phyloP scores from a whole-genome alignment of 352 stramenopile species.

The Elongisporangium anandrum region DNA sequence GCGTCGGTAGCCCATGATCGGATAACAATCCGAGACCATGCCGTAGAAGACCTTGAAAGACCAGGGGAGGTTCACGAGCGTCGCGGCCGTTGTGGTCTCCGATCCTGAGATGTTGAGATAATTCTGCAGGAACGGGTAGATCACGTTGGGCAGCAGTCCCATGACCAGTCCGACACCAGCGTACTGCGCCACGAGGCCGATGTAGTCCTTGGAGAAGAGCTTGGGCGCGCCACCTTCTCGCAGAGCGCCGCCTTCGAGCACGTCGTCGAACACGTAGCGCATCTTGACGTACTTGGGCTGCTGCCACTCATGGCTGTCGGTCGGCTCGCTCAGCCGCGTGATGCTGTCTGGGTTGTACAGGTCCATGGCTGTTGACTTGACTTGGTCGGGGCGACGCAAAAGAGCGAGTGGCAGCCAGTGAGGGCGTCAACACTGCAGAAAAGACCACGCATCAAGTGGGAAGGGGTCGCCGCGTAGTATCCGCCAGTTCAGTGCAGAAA shows the following conservation, averaged over 20 bases:
- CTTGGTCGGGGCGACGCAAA: too few relatives aligned
- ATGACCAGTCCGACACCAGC: conserved; percentile 49
- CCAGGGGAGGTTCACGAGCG: conserved; percentile 45
- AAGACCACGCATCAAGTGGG: too few relatives aligned
- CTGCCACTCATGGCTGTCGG: too few relatives aligned
- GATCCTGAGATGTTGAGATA: conserved; percentile 53
- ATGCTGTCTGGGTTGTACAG: too few relatives aligned
- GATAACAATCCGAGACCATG: conserved; percentile 57
- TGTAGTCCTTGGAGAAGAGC: conserved; percentile 40
- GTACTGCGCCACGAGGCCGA: conserved; percentile 51
- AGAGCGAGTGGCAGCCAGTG: too few relatives aligned
- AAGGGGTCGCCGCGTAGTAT: too few relatives aligned
- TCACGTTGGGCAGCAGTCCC: conserved; percentile 33
- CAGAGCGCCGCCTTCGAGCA: conserved; percentile 36
- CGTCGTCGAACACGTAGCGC: conserved; percentile 35
- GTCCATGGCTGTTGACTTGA: too few relatives aligned
- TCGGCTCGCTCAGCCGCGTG: too few relatives aligned
- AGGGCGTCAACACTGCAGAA: too few relatives aligned
- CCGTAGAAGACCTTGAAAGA: conserved; percentile 64
- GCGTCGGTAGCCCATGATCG: conserved; percentile 43
- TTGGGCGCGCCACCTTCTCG: conserved; percentile 33
- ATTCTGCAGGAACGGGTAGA: conserved; percentile 53
- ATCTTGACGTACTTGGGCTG: conserved; percentile 25
- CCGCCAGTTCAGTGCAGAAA: too few relatives aligned
- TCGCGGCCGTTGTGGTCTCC: conserved; percentile 31